These are phyloP conservation scores for Colletotrichum coccodes DNA, from an alignment of 2,329 filamentous ascomycete genomes.

Conservation along the genomic window DNA sequence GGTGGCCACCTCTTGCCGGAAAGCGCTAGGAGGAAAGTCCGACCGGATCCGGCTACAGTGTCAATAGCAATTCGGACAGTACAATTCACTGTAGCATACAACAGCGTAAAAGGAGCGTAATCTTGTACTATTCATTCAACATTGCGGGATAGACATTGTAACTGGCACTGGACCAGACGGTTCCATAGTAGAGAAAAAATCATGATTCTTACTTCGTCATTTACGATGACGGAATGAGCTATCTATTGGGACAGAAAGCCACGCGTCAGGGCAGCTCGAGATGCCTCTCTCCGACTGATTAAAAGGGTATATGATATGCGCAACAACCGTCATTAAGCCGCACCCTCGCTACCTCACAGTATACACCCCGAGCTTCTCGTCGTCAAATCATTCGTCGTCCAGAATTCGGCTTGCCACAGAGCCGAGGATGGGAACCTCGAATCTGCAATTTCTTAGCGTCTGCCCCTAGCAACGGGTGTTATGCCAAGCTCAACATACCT, in stretches of 20 bases:
- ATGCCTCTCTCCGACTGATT: conserved; percentile 9
- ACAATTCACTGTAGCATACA: not conserved
- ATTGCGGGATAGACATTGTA: too few species aligned
- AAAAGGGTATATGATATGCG: conserved; percentile 33
- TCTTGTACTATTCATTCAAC: too few species aligned
- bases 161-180: too few species aligned
- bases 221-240: not conserved
- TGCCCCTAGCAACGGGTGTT: conserved; percentile 53
- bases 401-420: conserved; percentile 87
- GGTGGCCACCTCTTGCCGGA: conserved; percentile 14
- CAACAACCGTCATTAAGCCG: conserved; percentile 25
- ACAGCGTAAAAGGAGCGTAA: too few species aligned
- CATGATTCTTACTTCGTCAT: not conserved
- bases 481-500: conserved; percentile 53
- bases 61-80: accelerated
- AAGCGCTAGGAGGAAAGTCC: conserved; percentile 34
- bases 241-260: not conserved
- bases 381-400: conserved; percentile 74
- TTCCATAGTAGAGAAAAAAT: too few species aligned
- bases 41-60: conserved; percentile 30
- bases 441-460: conserved; percentile 59
- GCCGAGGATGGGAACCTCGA: conserved; percentile 89
- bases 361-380: not conserved
- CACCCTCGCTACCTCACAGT: not conserved
- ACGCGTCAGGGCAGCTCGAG: not conserved